Evolutionary conservation across 202 grass and related monocot species (phyloP).

Genomic region (Brachypodium distachyon): DNA sequence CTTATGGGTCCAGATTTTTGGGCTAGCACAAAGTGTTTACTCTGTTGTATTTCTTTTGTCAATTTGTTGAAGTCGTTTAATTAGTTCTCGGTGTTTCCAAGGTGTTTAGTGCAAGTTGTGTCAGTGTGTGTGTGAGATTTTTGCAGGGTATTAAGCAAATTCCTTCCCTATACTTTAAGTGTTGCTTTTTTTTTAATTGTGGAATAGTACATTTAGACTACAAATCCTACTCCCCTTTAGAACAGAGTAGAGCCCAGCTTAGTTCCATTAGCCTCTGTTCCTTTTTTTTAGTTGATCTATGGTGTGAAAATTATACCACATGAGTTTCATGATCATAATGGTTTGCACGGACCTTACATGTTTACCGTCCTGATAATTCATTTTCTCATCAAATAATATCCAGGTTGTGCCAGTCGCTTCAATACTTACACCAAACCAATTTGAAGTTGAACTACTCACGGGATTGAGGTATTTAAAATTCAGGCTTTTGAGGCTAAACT

Average conservation of each 20-base stretch:
- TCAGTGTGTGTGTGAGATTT: too few relatives aligned
- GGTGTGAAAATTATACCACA: not conserved
- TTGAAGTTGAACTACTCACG: conserved; percentile 90
- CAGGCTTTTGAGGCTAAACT: too few relatives aligned
- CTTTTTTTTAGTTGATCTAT: not conserved
- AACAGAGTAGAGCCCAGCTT: not conserved
- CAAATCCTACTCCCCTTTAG: not conserved
- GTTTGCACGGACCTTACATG: not conserved
- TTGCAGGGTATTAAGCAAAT: not conserved
- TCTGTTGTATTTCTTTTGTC: too few relatives aligned
- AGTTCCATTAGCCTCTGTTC: not conserved
- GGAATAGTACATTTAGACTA: not conserved
- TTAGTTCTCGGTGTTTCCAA: too few relatives aligned
- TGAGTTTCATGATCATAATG: not conserved
- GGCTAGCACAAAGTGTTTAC: too few relatives aligned
- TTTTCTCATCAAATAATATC: conserved; percentile 23
- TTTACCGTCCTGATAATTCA: conserved; percentile 12
- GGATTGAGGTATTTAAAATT: conserved; percentile 83
- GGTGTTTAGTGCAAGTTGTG: too few relatives aligned
- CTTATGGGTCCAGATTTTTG: too few relatives aligned
- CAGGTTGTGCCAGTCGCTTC: conserved; percentile 93
- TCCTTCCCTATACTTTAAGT: not conserved
- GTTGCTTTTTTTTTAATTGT: not conserved
- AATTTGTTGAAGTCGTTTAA: too few relatives aligned
- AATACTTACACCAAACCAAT: conserved; percentile 97